Percentiles rank a stretch among this genome's conserved stretches.
These are phyloP conservation scores for Westerdykella aurantiaca DNA, from an alignment of 2,329 filamentous ascomycete species.

Conservation along the genomic window DNA sequence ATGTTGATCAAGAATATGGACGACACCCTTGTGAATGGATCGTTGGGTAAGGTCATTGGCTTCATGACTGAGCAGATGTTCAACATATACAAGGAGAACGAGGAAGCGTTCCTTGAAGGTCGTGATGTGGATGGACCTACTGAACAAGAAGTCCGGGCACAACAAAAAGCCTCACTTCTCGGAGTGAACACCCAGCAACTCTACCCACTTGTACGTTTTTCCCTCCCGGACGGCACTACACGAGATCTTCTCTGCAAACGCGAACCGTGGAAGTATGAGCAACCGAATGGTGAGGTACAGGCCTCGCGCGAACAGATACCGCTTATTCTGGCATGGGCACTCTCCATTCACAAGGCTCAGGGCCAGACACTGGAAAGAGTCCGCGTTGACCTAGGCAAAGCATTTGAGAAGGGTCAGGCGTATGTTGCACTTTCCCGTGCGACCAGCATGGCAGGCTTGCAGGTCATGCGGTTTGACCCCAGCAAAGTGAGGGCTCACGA, in stretches of 20 bases:
- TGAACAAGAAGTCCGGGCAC: slow-evolving; percentile 44
- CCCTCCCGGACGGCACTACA: slow-evolving; percentile 68
- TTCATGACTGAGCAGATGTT: slow-evolving; percentile 70
- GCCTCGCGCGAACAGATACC: slow-evolving; percentile 72
- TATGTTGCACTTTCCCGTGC: slow-evolving; percentile 95
- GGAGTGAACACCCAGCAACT: slow-evolving; percentile 49
- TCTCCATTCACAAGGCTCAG: slow-evolving; percentile 97
- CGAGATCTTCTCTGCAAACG: slow-evolving; percentile 74
- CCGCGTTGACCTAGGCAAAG: slow-evolving; percentile 83
- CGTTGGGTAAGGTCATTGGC: slow-evolving; percentile 74
- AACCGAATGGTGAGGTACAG: slow-evolving; percentile 91
- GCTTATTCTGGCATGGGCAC: slow-evolving; percentile 89
- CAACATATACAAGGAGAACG: slow-evolving; percentile 52
- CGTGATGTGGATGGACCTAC: slow-evolving; percentile 40
- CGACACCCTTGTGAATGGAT: slow-evolving; percentile 87
- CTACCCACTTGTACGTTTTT: slow-evolving; percentile 82
- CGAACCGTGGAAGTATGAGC: slow-evolving; percentile 93
- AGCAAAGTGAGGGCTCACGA: slow-evolving; percentile 92
- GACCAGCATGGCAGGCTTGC: slow-evolving; percentile 77
- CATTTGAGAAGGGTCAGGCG: slow-evolving; percentile 96
- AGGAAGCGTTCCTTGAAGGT: slow-evolving; percentile 50
- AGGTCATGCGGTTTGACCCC: slow-evolving; percentile 83
- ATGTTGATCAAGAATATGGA: slow-evolving; percentile 99
- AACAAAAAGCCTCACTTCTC: slow-evolving; percentile 43
- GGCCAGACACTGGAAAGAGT: slow-evolving; percentile 91